A percentile compares a stretch with the other conserved stretches of the same genome.
Evolutionary conservation across 2,329 filamentous ascomycete species (phyloP).

Genomic region (Microdochium trichocladiopsis): DNA sequence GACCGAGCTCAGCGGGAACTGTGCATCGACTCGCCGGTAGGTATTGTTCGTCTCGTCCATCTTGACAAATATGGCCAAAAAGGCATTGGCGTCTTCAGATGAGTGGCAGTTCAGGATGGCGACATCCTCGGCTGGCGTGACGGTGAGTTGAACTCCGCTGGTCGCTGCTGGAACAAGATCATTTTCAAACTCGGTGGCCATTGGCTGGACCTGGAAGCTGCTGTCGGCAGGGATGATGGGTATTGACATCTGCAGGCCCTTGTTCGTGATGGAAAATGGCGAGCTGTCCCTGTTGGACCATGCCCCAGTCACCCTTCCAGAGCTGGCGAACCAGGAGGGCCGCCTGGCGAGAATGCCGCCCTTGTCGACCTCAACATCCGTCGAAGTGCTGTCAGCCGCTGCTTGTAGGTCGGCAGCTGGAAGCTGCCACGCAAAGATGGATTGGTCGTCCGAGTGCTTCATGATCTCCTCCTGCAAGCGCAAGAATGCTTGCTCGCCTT

Average conservation of each 20-base stretch:
- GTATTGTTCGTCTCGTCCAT: background rate
- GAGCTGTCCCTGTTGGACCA: background rate
- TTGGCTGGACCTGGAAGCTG: background rate
- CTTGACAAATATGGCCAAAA: background rate
- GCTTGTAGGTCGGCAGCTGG: background rate
- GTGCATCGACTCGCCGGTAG: background rate
- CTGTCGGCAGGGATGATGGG: background rate
- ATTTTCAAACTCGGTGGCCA: background rate
- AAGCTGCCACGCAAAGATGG: conserved; percentile 2
- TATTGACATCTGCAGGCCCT: background rate
- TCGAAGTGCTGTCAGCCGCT: background rate
- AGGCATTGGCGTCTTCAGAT: background rate
- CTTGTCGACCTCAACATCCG: background rate
- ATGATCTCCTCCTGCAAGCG: conserved; percentile 4
- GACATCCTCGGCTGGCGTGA: background rate
- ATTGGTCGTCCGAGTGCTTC: background rate
- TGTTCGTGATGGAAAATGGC: background rate
- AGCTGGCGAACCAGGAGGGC: background rate
- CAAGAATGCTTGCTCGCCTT: conserved; percentile 3
- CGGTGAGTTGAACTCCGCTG: background rate
- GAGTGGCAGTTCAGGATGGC: background rate
- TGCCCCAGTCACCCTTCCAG: background rate
- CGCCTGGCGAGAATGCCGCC: background rate
- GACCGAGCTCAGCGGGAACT: background rate
- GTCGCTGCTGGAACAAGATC: background rate